Evolutionary conservation across 139 green algal genomes (phyloP).

Genomic region (Diplosphaera chodatii): DNA sequence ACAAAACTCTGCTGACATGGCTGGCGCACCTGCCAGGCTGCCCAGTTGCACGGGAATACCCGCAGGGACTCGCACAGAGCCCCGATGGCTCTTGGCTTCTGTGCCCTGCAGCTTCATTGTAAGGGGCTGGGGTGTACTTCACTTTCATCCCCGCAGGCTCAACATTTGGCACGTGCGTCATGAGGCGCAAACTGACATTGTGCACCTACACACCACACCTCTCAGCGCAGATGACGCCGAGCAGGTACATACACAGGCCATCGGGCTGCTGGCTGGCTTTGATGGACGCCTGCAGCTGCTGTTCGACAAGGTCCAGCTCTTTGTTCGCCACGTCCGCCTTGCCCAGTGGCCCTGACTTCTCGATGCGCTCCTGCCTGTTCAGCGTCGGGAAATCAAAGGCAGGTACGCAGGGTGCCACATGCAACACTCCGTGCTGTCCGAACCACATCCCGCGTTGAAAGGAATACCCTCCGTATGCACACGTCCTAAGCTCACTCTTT

Average conservation of each 20-base stretch:
- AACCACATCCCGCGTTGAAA: no score
- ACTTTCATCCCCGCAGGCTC: no score
- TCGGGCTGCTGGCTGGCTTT: conserved; percentile 33
- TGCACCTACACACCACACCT: conserved; percentile 23
- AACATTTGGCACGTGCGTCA: no score
- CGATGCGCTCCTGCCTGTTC: conserved; percentile 60
- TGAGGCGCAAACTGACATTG: no score
- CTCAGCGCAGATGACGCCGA: conserved; percentile 68
- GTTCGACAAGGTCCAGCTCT: conserved; percentile 19
- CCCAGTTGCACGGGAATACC: conserved; percentile 87
- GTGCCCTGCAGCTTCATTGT: no score
- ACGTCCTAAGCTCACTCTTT: conserved; percentile 59
- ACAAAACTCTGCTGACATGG: no score
- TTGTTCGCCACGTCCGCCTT: conserved; percentile 41
- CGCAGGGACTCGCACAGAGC: conserved; percentile 43
- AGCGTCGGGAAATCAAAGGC: neutral
- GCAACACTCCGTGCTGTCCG: neutral
- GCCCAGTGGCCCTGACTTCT: conserved; percentile 40
- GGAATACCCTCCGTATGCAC: no score
- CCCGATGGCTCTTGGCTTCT: conserved; percentile 31
- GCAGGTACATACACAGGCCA: conserved; percentile 64
- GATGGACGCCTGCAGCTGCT: conserved; percentile 14
- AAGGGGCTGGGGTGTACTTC: no score
- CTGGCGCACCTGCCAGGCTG: conserved; percentile 70
- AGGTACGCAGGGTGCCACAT: no score